Evolutionary conservation across 2,329 filamentous ascomycete species (phyloP).

Genomic region (Pyricularia grisea): DNA sequence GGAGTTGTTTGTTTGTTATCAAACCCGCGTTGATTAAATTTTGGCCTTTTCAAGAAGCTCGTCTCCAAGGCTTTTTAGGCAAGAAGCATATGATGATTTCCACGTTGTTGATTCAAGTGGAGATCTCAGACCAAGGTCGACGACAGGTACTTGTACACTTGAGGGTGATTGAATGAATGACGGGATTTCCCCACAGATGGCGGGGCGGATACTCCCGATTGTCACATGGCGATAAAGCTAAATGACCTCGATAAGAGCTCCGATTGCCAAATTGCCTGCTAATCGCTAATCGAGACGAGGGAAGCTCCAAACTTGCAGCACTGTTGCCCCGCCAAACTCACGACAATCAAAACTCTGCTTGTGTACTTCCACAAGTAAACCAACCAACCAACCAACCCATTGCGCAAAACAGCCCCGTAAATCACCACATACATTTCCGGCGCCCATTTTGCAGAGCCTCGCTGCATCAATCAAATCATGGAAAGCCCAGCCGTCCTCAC

Average conservation of each 20-base stretch:
- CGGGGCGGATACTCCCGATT: constrained; percentile 2
- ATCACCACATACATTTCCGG: background rate
- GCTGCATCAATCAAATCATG: background rate
- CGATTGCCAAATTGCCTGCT: background rate
- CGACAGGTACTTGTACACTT: background rate
- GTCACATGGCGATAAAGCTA: constrained; percentile 8
- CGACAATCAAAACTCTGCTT: background rate
- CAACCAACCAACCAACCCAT: background rate
- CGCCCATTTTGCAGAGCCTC: no score
- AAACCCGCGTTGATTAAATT: background rate
- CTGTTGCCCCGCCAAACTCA: background rate
- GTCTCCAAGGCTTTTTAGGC: background rate
- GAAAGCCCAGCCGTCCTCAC: constrained; percentile 23
- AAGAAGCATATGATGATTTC: background rate
- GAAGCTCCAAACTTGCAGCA: background rate
- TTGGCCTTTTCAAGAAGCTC: background rate
- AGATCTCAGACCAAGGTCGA: background rate
- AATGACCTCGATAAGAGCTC: background rate
- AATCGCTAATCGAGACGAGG: background rate
- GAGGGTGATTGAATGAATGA: background rate
- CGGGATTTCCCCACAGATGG: background rate
- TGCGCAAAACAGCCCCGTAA: background rate
- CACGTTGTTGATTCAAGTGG: background rate
- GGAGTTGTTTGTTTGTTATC: background rate
- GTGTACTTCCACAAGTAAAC: background rate